These are phyloP conservation scores for Drosera capensis DNA, from an alignment of 148 eudicot genomes.

Conservation along the genomic window DNA sequence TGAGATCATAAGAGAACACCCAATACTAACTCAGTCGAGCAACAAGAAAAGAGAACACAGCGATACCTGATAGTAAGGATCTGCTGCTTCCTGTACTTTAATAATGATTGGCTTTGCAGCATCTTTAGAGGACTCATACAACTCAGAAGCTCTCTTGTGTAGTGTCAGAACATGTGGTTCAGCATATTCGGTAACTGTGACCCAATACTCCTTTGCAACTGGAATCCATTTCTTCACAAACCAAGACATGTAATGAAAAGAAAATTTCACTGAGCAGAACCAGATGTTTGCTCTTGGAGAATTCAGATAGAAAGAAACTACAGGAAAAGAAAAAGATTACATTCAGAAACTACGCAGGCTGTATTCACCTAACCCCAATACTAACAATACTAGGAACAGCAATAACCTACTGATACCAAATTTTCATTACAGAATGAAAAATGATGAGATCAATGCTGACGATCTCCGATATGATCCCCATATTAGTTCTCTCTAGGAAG, in stretches of 20 bases:
- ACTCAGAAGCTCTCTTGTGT: slow-evolving; percentile 30
- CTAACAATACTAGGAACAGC: too few species aligned
- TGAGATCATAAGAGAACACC: slow-evolving; percentile 4
- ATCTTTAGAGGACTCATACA: slow-evolving; percentile 48
- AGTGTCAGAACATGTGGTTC: slow-evolving; percentile 51
- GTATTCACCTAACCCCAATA: too few species aligned
- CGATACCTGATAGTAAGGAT: slow-evolving; percentile 74
- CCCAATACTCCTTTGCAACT: slow-evolving; percentile 63
- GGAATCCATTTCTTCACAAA: slow-evolving; percentile 54
- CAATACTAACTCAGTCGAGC: not conserved
- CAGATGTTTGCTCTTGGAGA: not conserved
- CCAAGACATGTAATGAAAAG: slow-evolving; percentile 8
- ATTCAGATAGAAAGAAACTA: not conserved
- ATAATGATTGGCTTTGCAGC: slow-evolving; percentile 55
- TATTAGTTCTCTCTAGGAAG: too few species aligned
- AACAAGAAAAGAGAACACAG: slow-evolving; percentile 1
- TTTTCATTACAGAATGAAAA: too few species aligned
- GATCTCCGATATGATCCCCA: too few species aligned
- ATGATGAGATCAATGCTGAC: too few species aligned
- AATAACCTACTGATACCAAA: too few species aligned
- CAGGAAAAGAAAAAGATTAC: too few species aligned
- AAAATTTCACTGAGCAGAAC: not conserved
- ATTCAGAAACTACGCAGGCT: too few species aligned
- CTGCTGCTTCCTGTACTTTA: slow-evolving; percentile 46
- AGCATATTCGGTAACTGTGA: slow-evolving; percentile 28